A percentile compares a stretch with the other conserved stretches of the same genome.
Conservation (phyloP, 768 basidiomycete species). For the Lentinula sp. region DNA sequence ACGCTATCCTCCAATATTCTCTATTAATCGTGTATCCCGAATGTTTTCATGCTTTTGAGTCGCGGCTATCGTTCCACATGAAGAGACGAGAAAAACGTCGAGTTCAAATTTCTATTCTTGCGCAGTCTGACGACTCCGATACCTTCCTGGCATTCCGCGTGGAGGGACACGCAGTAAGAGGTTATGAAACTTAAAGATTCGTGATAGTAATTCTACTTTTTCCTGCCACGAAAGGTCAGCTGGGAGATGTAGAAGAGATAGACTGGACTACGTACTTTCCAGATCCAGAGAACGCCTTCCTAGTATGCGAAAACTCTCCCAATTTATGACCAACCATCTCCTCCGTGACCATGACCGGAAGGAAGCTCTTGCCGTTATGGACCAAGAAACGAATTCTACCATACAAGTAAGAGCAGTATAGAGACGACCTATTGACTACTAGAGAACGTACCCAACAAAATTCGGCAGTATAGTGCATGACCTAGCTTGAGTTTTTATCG, state of each 20-base stretch:
- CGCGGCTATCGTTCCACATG: too few species aligned
- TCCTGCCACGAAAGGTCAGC: neutral
- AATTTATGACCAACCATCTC: slow-evolving; percentile 99
- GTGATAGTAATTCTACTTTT: neutral
- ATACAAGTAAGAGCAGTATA: neutral
- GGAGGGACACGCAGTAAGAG: neutral
- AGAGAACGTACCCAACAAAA: slow-evolving; percentile 77
- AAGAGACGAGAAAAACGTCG: too few species aligned
- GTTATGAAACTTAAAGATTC: neutral
- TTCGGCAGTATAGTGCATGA: slow-evolving; percentile 92
- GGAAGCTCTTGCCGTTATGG: slow-evolving; percentile 89
- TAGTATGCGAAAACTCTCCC: slow-evolving; percentile 90
- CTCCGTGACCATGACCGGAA: slow-evolving; percentile 82
- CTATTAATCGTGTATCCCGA: neutral
- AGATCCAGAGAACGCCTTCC: slow-evolving; percentile 76
- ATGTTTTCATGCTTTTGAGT: too few species aligned
- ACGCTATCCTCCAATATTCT: neutral
- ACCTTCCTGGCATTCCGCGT: neutral
- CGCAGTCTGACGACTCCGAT: too few species aligned
- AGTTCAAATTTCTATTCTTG: too few species aligned
- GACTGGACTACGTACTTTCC: slow-evolving; percentile 60
- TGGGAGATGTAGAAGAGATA: neutral
- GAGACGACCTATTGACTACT: neutral
- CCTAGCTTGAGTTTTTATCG: slow-evolving; percentile 84
- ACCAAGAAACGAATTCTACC: slow-evolving; percentile 81